phyloP scores from a whole-genome alignment of 257 asterid species.

The Avicennia marina region DNA sequence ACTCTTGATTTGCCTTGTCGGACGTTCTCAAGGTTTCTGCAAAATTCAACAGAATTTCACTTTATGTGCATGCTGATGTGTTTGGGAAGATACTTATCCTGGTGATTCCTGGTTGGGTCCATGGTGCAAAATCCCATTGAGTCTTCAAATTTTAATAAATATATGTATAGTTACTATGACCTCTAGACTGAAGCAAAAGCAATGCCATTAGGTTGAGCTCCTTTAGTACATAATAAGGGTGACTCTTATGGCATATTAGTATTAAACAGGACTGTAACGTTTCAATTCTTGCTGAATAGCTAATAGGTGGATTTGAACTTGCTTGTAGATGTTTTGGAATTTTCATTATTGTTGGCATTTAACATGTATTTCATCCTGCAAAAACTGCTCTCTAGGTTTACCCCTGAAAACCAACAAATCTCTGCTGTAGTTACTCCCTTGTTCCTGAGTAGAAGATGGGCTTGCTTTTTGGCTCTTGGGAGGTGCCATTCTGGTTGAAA shows the following conservation, averaged over 20 bases:
- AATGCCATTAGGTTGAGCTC: no score
- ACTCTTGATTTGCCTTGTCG: neutral
- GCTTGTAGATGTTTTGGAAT: neutral
- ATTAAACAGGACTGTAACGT: no score
- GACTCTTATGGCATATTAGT: neutral
- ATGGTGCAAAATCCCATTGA: neutral
- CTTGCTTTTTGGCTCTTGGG: neutral
- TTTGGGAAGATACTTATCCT: neutral
- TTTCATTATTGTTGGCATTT: neutral
- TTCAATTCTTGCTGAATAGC: no score
- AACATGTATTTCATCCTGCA: neutral
- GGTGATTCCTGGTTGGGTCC: no score
- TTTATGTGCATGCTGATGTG: neutral
- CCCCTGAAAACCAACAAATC: neutral
- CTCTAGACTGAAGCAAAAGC: no score
- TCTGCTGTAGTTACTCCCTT: neutral
- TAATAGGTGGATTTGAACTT: neutral
- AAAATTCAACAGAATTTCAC: neutral
- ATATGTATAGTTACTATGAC: no score
- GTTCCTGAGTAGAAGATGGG: neutral
- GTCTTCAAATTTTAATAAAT: no score
- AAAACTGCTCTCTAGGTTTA: constrained; percentile 2
- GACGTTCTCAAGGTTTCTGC: neutral
- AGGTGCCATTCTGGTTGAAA: neutral
- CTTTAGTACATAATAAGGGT: neutral